A percentile compares a stretch with the other conserved stretches of the same genome.
Evolutionary conservation across 192 early-diverging fungal genomes (phyloP).

Genomic region (Dimargaris xerosporica): DNA sequence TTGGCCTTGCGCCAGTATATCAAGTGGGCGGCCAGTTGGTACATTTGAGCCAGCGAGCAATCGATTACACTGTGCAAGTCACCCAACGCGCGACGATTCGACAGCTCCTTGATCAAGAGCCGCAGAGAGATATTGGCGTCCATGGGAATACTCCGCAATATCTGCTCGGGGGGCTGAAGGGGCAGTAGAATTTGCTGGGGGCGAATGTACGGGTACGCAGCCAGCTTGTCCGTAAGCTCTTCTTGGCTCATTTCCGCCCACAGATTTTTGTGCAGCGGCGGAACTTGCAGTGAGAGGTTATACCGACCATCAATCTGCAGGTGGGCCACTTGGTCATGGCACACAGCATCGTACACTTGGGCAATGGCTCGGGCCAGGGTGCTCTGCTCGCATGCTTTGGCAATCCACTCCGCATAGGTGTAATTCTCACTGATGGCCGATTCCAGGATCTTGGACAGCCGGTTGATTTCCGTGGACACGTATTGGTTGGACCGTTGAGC

Average conservation of each 20-base stretch:
- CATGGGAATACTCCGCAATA: constrained; percentile 55
- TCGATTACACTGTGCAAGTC: constrained; percentile 68
- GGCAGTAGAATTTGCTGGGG: constrained; percentile 81
- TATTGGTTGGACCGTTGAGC: not conserved
- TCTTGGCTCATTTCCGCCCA: not conserved
- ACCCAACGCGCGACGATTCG: constrained; percentile 34
- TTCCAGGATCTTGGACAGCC: not conserved
- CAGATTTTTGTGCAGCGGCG: not conserved
- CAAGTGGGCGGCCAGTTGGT: constrained; percentile 74
- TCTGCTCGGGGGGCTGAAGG: constrained; percentile 67
- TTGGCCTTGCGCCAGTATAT: constrained; percentile 89
- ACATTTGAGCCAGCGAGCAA: constrained; percentile 90
- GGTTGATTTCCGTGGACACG: not conserved
- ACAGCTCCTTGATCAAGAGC: constrained; percentile 55
- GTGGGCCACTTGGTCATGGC: not conserved
- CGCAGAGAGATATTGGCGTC: constrained; percentile 77
- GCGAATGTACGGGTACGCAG: constrained; percentile 48
- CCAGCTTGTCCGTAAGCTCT: not conserved
- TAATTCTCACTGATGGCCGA: not conserved
- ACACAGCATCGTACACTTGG: constrained; percentile 1
- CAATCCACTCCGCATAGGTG: not conserved
- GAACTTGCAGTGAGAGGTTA: not conserved
- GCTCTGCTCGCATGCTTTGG: not conserved
- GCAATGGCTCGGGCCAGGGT: constrained; percentile 4
- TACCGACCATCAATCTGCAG: not conserved